Conservation (phyloP, 2,329 filamentous ascomycete genomes). For the Westerdykella aurantiaca region DNA sequence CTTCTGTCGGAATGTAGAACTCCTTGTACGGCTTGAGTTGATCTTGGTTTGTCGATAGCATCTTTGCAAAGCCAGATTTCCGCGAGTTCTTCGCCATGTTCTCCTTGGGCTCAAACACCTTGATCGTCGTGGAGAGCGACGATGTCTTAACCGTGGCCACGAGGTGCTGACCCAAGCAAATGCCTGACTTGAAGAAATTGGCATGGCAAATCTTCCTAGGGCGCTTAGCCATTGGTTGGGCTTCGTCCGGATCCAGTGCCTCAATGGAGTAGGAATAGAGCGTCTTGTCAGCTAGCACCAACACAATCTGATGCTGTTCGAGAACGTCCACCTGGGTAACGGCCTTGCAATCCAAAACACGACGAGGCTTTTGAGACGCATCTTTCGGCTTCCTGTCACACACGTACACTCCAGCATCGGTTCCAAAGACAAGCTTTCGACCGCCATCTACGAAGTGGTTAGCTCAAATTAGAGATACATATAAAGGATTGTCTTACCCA, state of each 20-base stretch:
- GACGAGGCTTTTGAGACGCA: constrained; percentile 62
- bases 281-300: constrained; percentile 90
- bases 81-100: constrained; percentile 90
- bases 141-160: constrained; percentile 96
- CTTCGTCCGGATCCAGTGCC: constrained; percentile 76
- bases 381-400: constrained; percentile 88
- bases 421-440: constrained; percentile 88
- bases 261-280: constrained; percentile 84
- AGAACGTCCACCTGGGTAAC: constrained; percentile 95
- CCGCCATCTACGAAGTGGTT: constrained; percentile 65
- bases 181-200: constrained; percentile 97
- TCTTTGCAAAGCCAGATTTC: constrained; percentile 90
- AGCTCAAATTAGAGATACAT: constrained; percentile 5
- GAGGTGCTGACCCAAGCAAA: constrained; percentile 86
- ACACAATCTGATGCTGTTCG: constrained; percentile 86
- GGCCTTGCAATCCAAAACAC: constrained; percentile 76
- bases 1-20: constrained; percentile 97
- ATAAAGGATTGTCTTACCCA: constrained; percentile 53
- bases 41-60: constrained; percentile 90
- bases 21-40: constrained; percentile 80
- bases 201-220: constrained; percentile 97
- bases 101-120: constrained; percentile 98
- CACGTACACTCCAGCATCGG: constrained; percentile 87
- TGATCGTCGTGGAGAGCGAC: constrained; percentile 89
- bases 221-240: constrained; percentile 67